A percentile compares a stretch with the other conserved stretches of the same genome.
Conservation (phyloP, 176 grass and related monocot species). For the Eleusine indica region DNA sequence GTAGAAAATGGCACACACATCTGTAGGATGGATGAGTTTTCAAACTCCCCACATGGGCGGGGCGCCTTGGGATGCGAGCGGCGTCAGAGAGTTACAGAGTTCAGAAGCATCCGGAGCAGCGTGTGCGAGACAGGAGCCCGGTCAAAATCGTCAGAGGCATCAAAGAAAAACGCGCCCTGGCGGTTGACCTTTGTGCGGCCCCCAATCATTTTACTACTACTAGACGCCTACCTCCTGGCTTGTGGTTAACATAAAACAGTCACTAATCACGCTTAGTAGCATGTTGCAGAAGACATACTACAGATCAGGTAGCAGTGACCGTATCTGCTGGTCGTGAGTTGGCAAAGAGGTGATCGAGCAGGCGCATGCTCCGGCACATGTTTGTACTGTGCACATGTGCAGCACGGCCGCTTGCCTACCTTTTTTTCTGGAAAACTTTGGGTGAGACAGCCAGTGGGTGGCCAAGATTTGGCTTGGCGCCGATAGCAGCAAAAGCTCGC, state of each 20-base stretch:
- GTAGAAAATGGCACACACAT: neutral
- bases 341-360: conserved; percentile 8
- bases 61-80: conserved; percentile 23
- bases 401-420: neutral
- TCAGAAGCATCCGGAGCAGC: conserved; percentile 18
- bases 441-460: conserved; percentile 26
- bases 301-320: neutral
- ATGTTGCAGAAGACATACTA: neutral
- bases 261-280: neutral
- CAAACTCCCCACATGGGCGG: conserved; percentile 22
- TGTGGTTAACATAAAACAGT: neutral
- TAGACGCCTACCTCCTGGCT: neutral
- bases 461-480: conserved; percentile 22
- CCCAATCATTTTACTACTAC: conserved; percentile 33
- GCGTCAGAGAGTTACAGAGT: neutral
- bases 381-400: conserved; percentile 43
- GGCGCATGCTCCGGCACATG: conserved; percentile 26
- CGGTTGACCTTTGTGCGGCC: conserved; percentile 28
- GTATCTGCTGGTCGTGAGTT: conserved; percentile 34
- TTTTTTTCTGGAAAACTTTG: conserved; percentile 37
- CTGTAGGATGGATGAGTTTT: neutral
- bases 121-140: neutral
- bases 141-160: conserved; percentile 32
- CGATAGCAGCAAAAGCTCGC: neutral
- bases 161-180: conserved; percentile 23